Percentiles rank a stretch among this genome's conserved stretches.
phyloP scores from a whole-genome alignment of 2,329 filamentous ascomycete genomes.

The Microsporum canis region DNA sequence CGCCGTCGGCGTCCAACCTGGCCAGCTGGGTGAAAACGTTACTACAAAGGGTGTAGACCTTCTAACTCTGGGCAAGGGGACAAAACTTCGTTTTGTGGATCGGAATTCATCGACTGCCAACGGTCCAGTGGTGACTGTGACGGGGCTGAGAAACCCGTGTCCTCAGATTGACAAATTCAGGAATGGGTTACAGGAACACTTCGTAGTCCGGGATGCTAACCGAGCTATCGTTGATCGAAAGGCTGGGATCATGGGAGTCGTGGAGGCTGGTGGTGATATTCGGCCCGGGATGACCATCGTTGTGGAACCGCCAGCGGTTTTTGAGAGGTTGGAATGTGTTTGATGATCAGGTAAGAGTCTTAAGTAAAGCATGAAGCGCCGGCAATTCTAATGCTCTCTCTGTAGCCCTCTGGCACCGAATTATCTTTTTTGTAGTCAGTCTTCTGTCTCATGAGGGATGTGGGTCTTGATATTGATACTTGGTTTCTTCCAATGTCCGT shows the following conservation, averaged over 20 bases:
- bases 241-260: conserved; percentile 19
- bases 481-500: too few species aligned
- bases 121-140: conserved; percentile 13
- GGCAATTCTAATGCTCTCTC: background rate
- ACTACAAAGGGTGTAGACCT: conserved; percentile 17
- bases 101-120: background rate
- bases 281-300: conserved; percentile 17
- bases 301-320: conserved; percentile 13
- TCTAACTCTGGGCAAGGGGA: conserved; percentile 13
- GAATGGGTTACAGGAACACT: conserved; percentile 9
- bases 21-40: conserved; percentile 20
- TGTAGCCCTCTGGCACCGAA: background rate
- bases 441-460: too few species aligned
- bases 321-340: conserved; percentile 13
- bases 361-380: background rate
- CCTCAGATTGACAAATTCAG: conserved; percentile 17
- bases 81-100: conserved; percentile 17
- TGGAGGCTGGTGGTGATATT: conserved; percentile 16
- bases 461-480: too few species aligned
- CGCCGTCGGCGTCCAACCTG: conserved; percentile 11
- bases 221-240: conserved; percentile 15
- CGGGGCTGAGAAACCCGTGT: conserved; percentile 17
- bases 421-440: too few species aligned
- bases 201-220: conserved; percentile 8
- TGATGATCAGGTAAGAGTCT: conserved; percentile 1